phyloP scores from a whole-genome alignment of 2,329 filamentous ascomycete species.

The Capronia coronata region DNA sequence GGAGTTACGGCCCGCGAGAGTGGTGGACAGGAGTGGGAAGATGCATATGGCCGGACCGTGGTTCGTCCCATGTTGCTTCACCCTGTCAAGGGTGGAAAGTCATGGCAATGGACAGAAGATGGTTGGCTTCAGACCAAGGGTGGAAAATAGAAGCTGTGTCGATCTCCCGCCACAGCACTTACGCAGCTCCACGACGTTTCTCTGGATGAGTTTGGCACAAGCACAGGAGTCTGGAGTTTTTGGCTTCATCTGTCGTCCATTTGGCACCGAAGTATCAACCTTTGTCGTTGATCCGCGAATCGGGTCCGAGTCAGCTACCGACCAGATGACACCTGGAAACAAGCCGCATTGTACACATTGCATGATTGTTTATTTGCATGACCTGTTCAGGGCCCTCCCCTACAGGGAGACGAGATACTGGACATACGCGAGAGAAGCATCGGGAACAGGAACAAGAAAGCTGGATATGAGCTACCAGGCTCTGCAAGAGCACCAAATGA shows the following conservation, averaged over 20 bases:
- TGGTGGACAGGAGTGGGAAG: conserved; percentile 30
- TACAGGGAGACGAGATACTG: conserved; percentile 15
- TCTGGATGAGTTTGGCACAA: conserved; percentile 10
- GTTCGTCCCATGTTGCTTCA: conserved; percentile 32
- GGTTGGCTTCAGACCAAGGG: conserved; percentile 27
- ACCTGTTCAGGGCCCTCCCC: conserved; percentile 8
- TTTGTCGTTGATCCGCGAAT: conserved; percentile 1
- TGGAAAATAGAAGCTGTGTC: conserved; percentile 18
- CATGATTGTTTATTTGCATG: conserved; percentile 15
- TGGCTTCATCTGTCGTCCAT: conserved; percentile 10
- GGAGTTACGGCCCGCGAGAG: conserved; percentile 28
- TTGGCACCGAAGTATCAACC: conserved; percentile 14
- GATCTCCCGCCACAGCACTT: neutral
- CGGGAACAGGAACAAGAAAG: conserved; percentile 10
- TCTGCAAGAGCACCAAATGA: conserved; percentile 7
- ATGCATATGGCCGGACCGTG: conserved; percentile 29
- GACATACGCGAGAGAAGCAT: conserved; percentile 14
- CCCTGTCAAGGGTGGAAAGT: conserved; percentile 36
- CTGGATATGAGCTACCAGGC: conserved; percentile 21
- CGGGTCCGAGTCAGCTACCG: conserved; percentile 5
- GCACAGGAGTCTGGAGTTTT: conserved; percentile 22
- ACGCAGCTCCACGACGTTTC: neutral
- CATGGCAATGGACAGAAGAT: conserved; percentile 26
- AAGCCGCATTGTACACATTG: conserved; percentile 14
- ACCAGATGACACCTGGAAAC: conserved; percentile 6